A percentile compares a stretch with the other conserved stretches of the same genome.
phyloP scores from a whole-genome alignment of 163 green algal species.

The Coccomyxa subellipsoidea region DNA sequence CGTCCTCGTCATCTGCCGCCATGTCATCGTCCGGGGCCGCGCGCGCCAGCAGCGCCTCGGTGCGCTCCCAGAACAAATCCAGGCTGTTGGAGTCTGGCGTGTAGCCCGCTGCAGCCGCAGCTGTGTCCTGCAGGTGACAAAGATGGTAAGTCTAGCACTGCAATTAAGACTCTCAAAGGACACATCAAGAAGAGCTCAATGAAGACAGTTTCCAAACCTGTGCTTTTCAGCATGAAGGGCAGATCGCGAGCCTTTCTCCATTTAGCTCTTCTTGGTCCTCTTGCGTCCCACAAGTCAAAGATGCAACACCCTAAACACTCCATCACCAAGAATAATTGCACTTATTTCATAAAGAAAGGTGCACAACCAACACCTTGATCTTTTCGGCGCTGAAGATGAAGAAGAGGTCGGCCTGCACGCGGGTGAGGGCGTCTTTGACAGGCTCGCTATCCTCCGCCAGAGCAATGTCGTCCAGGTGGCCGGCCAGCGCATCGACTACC shows the following conservation, averaged over 20 bases:
- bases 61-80: neutral
- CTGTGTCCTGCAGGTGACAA: neutral
- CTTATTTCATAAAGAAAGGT: neutral
- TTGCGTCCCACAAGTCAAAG: neutral
- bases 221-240: too few relatives aligned
- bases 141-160: too few relatives aligned
- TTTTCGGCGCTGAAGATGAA: slow-evolving; percentile 37
- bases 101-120: neutral
- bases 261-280: neutral
- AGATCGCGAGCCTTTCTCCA: neutral
- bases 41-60: neutral
- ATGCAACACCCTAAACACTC: neutral
- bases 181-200: too few relatives aligned
- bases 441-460: neutral
- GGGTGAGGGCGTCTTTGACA: slow-evolving; percentile 10
- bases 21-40: neutral
- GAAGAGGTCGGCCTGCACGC: slow-evolving; percentile 30
- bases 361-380: slow-evolving; percentile 12
- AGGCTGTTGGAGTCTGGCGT: neutral
- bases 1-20: slow-evolving; percentile 10
- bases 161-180: too few relatives aligned
- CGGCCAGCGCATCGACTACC: neutral
- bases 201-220: too few relatives aligned
- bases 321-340: too few relatives aligned
- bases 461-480: slow-evolving; percentile 6